Conservation (phyloP, 306 rosid genomes). For the Nissolia schottii region DNA sequence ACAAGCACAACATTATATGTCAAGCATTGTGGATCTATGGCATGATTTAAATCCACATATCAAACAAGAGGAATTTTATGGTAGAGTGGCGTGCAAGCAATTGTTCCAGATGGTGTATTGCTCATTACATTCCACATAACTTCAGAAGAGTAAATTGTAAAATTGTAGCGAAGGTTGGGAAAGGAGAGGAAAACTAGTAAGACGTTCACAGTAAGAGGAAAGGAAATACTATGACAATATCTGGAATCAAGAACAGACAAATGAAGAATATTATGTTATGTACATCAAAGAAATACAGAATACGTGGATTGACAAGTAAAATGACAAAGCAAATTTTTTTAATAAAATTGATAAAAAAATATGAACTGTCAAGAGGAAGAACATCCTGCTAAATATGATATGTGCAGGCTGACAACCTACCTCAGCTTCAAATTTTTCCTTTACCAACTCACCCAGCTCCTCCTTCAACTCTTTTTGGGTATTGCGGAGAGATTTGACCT, state of each 20-base stretch:
- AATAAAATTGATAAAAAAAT: neutral
- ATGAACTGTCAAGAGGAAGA: neutral
- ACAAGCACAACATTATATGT: constrained; percentile 12
- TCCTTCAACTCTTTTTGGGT: constrained; percentile 60
- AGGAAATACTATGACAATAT: constrained; percentile 4
- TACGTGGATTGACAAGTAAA: neutral
- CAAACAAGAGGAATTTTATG: neutral
- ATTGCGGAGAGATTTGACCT: constrained; percentile 88
- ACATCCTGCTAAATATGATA: neutral
- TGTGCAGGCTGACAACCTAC: constrained; percentile 27
- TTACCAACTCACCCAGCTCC: constrained; percentile 52
- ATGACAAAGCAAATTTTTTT: neutral
- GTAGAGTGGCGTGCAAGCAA: neutral
- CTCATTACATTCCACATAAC: constrained; percentile 4
- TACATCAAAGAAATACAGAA: neutral
- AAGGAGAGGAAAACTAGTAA: neutral
- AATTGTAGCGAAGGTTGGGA: neutral
- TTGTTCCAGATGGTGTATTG: constrained; percentile 7
- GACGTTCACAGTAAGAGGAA: neutral
- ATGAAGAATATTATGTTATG: neutral
- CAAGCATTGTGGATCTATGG: constrained; percentile 7
- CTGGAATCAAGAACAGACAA: neutral
- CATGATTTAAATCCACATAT: constrained; percentile 4
- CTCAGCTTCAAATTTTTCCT: constrained; percentile 55
- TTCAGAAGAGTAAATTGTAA: neutral